Percentiles rank a stretch among this genome's conserved stretches.
Evolutionary conservation across 73 alveolate genomes (phyloP).

Genomic region (Tetrahymena malaccensis): DNA sequence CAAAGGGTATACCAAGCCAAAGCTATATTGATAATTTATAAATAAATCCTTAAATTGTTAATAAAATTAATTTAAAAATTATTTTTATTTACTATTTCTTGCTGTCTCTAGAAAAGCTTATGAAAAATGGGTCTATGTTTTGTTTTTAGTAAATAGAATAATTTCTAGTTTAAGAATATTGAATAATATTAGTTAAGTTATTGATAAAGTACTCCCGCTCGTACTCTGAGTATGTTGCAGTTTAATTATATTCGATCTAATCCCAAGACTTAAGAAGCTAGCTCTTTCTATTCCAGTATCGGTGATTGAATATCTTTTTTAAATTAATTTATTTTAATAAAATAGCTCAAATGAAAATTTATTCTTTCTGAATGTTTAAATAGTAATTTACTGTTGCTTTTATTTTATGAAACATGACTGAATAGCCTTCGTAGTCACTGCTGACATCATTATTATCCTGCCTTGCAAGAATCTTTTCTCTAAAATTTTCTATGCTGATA

Average conservation of each 20-base stretch:
- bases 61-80: too few species aligned
- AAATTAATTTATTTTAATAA: too few species aligned
- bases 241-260: neutral
- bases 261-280: neutral
- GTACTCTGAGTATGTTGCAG: neutral
- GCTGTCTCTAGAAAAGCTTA: neutral
- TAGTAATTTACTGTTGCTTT: neutral
- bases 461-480: neutral
- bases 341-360: neutral
- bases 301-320: neutral
- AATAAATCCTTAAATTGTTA: too few species aligned
- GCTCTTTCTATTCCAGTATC: neutral
- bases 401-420: neutral
- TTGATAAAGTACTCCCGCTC: neutral
- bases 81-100: neutral
- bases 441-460: neutral
- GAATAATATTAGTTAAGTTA: too few species aligned
- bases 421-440: neutral
- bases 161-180: neutral
- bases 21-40: neutral
- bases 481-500: neutral
- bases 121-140: neutral
- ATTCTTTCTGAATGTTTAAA: neutral
- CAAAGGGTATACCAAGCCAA: neutral
- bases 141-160: neutral